A percentile compares a stretch with the other conserved stretches of the same genome.
Conservation (phyloP, 176 grass and related monocot genomes). For the Carex scoparia region DNA sequence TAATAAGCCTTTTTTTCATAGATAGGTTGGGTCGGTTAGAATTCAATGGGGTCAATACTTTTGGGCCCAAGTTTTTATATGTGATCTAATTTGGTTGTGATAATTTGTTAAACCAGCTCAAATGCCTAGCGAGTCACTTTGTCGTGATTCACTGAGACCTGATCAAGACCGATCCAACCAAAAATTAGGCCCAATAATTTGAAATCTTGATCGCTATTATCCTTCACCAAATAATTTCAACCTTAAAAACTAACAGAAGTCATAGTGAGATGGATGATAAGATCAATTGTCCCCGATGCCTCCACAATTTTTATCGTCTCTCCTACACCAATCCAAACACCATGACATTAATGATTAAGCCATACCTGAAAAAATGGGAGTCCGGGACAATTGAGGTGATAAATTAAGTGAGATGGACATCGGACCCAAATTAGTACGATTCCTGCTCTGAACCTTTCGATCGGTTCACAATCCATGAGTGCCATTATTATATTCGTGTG, state of each 20-base stretch:
- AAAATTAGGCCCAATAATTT: neutral
- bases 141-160: neutral
- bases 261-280: slow-evolving; percentile 44
- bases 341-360: slow-evolving; percentile 58
- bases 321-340: slow-evolving; percentile 25
- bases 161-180: neutral
- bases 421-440: neutral
- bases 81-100: neutral
- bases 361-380: slow-evolving; percentile 70
- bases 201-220: neutral
- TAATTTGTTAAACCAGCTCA: neutral
- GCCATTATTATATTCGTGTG: no score
- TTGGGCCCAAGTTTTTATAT: neutral
- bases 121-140: neutral
- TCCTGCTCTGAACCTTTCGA: no score
- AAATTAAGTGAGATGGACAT: slow-evolving; percentile 37
- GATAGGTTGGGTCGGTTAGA: neutral
- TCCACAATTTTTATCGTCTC: slow-evolving; percentile 62
- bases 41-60: neutral
- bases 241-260: slow-evolving; percentile 1
- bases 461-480: no score
- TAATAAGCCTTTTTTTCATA: neutral
- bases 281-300: slow-evolving; percentile 38
- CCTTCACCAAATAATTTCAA: neutral
- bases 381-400: slow-evolving; percentile 24